Base-by-base conservation (phyloP, 2,329 filamentous ascomycete genomes). In the Trichoderma arundinaceum region DNA sequence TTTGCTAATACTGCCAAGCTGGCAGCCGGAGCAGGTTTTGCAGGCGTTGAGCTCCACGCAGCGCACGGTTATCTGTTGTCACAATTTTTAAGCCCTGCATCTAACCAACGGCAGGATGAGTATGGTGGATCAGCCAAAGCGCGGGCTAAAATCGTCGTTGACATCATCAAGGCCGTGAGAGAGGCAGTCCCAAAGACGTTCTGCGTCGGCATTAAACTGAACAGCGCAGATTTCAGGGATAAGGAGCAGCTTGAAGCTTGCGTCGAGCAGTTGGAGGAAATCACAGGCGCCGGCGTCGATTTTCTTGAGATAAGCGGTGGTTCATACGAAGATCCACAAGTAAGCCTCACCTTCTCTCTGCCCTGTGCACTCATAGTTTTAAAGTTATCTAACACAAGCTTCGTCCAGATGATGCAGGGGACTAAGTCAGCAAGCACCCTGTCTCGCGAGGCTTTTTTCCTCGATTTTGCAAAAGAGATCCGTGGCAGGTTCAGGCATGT, bases 231-330 rank as follows among this genome's bases (percentile, higher is more conserved):
- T 68, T 83, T 84, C 68, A 84, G 86, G 68, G 74, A 78, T 1
- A 72, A 75, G 4, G 74, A 77, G 68, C 77, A 76, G 58, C 69
- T 86, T 19, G 74, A 82, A 9, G 86, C 87, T 12, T 84, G 81
- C 41, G 76, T 90, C 44, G 82, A 85, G 65, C 88, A 91, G 71
- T 78, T 89, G 9, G 74, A 78, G n/a, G 72, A 79, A 17, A 81
- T 88, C 4, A 74, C 75, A 0, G 77, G 76, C 5, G 80, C 79
- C 44, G 84, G 77, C 5, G 76, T 91, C 1, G 89, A 92, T 74
- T 91, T 90, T 69, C 76, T 92, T 1, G 89, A 92, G 74, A 82
- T 92, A 32, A 87, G 83, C 17, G 90, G 89, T 0, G 89, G 90
- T 0, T 84, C 75, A 0, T 88, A 84, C 68, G 84, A 88, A 69